Percentiles rank a stretch among this genome's conserved stretches.
phyloP scores from a whole-genome alignment of 208 protist species.

The Leishmania aethiopica region DNA sequence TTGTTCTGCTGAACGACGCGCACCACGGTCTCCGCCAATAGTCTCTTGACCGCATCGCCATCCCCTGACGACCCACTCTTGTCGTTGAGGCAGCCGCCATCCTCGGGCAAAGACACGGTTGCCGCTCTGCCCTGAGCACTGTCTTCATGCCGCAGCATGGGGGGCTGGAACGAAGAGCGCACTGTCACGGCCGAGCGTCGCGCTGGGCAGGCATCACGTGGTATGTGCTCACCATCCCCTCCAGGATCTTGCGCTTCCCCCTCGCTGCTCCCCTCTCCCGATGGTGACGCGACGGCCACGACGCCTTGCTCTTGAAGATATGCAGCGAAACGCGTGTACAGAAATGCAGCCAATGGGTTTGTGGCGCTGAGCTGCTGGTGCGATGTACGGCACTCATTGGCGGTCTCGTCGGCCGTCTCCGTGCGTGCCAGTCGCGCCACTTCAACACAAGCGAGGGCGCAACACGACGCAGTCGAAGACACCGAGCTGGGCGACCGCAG shows the following conservation, averaged over 20 bases:
- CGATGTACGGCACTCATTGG: background rate
- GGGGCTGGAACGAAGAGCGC: background rate
- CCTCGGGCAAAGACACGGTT: background rate
- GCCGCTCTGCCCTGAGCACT: background rate
- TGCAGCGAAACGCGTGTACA: background rate
- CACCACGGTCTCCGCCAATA: slow-evolving; percentile 15
- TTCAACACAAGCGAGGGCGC: slow-evolving; percentile 2
- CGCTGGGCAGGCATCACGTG: background rate
- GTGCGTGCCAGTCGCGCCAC: slow-evolving; percentile 1
- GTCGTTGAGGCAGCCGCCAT: background rate
- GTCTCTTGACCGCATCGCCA: background rate
- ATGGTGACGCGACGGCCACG: background rate
- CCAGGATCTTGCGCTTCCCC: background rate
- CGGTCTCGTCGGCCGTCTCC: background rate
- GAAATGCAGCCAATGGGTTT: slow-evolving; percentile 6
- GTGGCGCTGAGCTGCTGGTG: background rate
- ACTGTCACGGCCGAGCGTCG: background rate
- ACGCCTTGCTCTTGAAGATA: background rate
- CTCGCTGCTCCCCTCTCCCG: background rate
- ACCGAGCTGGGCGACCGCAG: background rate
- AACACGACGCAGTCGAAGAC: slow-evolving; percentile 9
- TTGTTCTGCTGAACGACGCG: slow-evolving; percentile 31
- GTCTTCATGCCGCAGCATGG: background rate
- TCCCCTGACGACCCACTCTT: background rate
- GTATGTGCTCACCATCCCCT: background rate